phyloP scores from a whole-genome alignment of 73 alveolate species.

The Paramecium sexaurelia region DNA sequence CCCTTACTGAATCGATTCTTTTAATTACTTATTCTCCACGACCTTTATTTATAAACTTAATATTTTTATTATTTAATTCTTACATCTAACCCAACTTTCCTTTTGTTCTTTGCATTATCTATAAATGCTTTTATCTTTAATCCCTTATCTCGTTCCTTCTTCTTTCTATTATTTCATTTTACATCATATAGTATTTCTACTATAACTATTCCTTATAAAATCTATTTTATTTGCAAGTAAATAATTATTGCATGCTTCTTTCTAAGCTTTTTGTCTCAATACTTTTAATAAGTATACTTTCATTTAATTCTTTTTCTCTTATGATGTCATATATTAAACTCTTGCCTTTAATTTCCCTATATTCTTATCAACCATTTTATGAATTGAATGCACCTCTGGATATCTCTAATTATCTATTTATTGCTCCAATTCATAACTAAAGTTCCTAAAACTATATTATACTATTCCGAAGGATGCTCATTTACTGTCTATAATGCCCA shows the following conservation, averaged over 20 bases:
- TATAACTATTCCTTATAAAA: background rate
- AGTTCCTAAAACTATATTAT: background rate
- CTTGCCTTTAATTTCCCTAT: background rate
- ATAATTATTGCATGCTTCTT: conserved; percentile 27
- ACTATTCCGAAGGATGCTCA: background rate
- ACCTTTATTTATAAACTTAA: background rate
- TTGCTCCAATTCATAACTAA: background rate
- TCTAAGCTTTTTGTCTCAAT: conserved; percentile 39
- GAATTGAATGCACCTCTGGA: background rate
- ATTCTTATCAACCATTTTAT: background rate
- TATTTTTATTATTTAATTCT: background rate
- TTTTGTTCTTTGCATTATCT: background rate
- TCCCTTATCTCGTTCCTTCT: background rate
- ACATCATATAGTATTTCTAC: background rate
- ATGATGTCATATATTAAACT: background rate
- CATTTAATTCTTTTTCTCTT: background rate
- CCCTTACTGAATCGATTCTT: background rate
- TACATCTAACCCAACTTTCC: conserved; percentile 11
- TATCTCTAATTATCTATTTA: background rate
- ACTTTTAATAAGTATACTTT: background rate
- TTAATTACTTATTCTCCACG: background rate
- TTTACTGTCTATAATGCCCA: conserved; percentile 16
- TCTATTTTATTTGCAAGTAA: background rate
- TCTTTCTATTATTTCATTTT: background rate
- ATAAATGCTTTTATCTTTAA: background rate